Base-by-base conservation (phyloP, 2,329 filamentous ascomycete genomes). In the Coniochaeta pulveracea region DNA sequence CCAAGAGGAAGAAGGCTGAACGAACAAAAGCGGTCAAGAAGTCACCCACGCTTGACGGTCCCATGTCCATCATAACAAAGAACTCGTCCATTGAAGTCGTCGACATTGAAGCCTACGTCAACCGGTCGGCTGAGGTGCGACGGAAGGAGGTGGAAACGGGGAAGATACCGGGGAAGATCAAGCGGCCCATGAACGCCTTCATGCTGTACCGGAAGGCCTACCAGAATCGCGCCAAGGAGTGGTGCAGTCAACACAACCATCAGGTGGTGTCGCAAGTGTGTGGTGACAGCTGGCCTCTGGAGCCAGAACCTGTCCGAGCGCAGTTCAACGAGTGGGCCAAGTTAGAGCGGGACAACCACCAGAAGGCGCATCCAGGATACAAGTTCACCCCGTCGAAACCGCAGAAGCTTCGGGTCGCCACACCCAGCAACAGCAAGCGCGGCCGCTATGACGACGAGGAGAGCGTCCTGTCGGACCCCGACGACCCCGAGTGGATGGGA, bases 171-270 rank as follows among this genome's bases (percentile, higher is more conserved):
- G 83, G 83, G 17, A 86, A 88, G 52, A 72, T 96, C 44, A 85
- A 89, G 47, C 72, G 91, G 19, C 88, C 91, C 3, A 93, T 95
- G 80, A 98, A 98, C 55, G 89, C 85, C 1, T 98, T 96, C 62
- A 94, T 98, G 81, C 66, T 98, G 33, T 98, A 98, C 55, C 80
- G 91, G 26, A 94, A 91, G 43, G 85, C 85, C 6, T 95, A 85
- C 51, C 84, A 93, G 39, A 83, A 91, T 40, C 70, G 86, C 19
- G 85, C 84, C 38, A 94, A 94, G 56, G 66, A 73, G 33, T 84
- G 78, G 66, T 84, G 82, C 46, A 64, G 74, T 10, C 77, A 91
- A 47, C 89, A 91, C 55, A 95, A 96, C 58, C 89, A 98, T 54
- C 89, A 98, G 54, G 65, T 91, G 22, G 82, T 96, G 17, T 96